Base-by-base conservation (phyloP, 2,329 filamentous ascomycete species). In the Exophiala spinifera region DNA sequence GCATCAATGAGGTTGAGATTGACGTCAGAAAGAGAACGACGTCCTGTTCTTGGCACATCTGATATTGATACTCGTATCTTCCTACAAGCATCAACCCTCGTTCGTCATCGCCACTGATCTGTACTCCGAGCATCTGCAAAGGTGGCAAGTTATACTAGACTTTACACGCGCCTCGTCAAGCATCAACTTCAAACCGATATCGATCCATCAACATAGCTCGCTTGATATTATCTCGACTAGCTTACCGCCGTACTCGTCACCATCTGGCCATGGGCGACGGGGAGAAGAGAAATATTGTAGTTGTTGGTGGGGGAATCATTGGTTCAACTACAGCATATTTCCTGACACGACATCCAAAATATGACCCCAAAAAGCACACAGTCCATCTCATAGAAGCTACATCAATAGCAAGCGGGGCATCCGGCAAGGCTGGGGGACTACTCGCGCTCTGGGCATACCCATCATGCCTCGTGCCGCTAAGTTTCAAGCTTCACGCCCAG, bases 391-490 rank as follows among this genome's bases (percentile, higher is more conserved):
- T 97, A 51, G 94, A 99, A 76, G 91, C 94, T 0, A 85, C 84
- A 2, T 79, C 85, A 42, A 86, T 97, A 61, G 94, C 94, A 5
- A 84, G 89, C n/a, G 92, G 89, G 20, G 92, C 94, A 34, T 96
- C 91, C 7, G 94, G 94, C 37, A 97, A 96, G 74, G 92, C 94
- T 0, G 94, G 94, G 14, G 94, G 94, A 1, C 78, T 99, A 3
- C 79, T 99, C 19, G 94, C 86, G 1, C 77, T 91, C 14, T 97
- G 92, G 91, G 94, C 92, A 1, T 96, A 96, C 67, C 94, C 94
- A 0, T 78, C 77, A 53, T 86, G 82, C 64, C 83, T 97, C 36
- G 92, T 96, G 0, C 89, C 89, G 0, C 76, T 97, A 39, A 95
- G 89, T 54, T 97, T 91, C 72, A 80, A 79, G 45, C 77, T 97